Base-by-base conservation (phyloP, 2,329 filamentous ascomycete species). In the Aspergillus sp. region DNA sequence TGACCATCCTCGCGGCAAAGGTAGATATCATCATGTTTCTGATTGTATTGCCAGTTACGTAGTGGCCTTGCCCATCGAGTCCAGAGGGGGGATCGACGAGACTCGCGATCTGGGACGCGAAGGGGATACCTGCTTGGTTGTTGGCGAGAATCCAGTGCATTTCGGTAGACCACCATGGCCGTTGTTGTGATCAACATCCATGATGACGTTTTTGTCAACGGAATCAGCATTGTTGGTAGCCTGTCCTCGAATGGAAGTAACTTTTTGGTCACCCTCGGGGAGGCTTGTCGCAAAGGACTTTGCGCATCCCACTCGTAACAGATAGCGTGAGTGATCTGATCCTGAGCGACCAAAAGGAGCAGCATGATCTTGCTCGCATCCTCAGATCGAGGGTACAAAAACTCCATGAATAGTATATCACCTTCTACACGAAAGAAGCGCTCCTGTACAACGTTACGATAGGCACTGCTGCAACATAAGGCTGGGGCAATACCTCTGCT, bases 1-100 rank as follows among this genome's bases (percentile, higher is more conserved):
- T 86, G 77, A 3, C 94, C 94, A 66, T 97, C 93, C 72, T 97
- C 93, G 50, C 92, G 85, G 10, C 88, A 89, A 14, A 99, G 76
- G 65, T 94, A 96, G 45, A 97, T 85, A 54, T 87, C 85, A 64
- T 97, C 94, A 32, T 86, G 84, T 16, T 76, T 79, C 49, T 81
- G 75, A 48, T 82, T 81, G 59, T 87, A 88, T 11, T 76, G 72
- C 54, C 80, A 80, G 20, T 85, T 81, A 6, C 93, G 85, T 54
- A 84, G 81, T 2, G 91, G 88, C 54, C 89, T 83, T 23, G 90
- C 85, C 92, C 93, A 99, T 20, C 88, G 84, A 3, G 88, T 88
- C 89, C 91, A 97, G 3, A 89, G 71, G 1, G 88, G 88, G 36
- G 63, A 58, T 46, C 61, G 52, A 42, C 59, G 55, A 45, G 62